phyloP scores from a whole-genome alignment of 805 yeast genomes.

The Saturnispora dispora region DNA sequence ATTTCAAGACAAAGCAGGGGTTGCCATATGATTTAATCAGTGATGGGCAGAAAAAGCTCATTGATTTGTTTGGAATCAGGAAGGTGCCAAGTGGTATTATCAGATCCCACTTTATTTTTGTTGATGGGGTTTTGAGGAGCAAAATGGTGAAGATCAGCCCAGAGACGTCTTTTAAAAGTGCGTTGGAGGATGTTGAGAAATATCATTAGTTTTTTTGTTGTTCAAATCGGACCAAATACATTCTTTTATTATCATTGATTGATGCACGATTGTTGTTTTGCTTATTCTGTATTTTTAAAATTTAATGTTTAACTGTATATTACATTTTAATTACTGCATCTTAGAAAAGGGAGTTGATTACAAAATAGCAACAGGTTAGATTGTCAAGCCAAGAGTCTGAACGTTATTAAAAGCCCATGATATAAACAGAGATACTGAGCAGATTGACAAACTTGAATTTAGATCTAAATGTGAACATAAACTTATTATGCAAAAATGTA shows the following conservation, averaged over 20 bases:
- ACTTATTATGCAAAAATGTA: background rate
- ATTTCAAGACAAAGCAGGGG: slow-evolving; percentile 61
- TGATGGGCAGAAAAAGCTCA: slow-evolving; percentile 64
- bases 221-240: background rate
- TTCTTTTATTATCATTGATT: too few species aligned
- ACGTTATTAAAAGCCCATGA: too few species aligned
- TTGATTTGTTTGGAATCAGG: slow-evolving; percentile 73
- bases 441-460: too few species aligned
- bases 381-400: background rate
- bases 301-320: background rate
- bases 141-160: slow-evolving; percentile 49
- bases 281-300: background rate
- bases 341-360: background rate
- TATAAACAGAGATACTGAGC: background rate
- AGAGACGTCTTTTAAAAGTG: slow-evolving; percentile 50
- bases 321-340: background rate
- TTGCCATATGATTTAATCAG: slow-evolving; percentile 67
- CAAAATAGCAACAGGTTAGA: background rate
- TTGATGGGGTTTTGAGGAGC: slow-evolving; percentile 57
- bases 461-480: background rate
- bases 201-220: slow-evolving; percentile 17
- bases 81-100: slow-evolving; percentile 66
- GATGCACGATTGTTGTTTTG: background rate
- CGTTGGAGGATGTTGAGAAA: slow-evolving; percentile 45
- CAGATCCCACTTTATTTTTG: slow-evolving; percentile 89